phyloP scores from a whole-genome alignment of 371 early-diverging fungal species.

The Lichtheimia ramosa region DNA sequence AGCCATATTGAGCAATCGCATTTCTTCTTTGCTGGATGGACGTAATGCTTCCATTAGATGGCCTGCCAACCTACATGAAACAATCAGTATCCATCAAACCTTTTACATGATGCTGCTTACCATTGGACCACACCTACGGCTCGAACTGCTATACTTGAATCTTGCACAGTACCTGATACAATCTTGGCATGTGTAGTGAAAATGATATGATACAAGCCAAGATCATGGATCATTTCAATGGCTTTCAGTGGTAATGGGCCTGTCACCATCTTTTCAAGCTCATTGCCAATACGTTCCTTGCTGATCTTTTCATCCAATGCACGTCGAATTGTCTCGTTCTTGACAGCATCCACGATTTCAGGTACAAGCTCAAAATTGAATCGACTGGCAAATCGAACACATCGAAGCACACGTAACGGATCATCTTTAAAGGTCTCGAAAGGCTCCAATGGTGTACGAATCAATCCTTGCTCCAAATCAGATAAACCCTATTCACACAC shows the following conservation, averaged over 20 bases:
- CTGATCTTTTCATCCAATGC: conserved; percentile 89
- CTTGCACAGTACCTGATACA: conserved; percentile 28
- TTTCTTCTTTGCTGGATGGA: conserved; percentile 5
- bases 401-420: conserved; percentile 96
- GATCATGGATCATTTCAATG: conserved; percentile 44
- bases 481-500: conserved; percentile 55
- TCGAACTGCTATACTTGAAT: conserved; percentile 32
- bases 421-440: conserved; percentile 96
- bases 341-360: conserved; percentile 68
- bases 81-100: background rate
- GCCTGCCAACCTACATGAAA: background rate
- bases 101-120: conserved; percentile 13
- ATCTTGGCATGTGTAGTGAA: conserved; percentile 52
- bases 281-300: conserved; percentile 93
- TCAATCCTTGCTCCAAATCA: conserved; percentile 70
- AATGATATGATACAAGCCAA: conserved; percentile 57
- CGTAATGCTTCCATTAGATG: conserved; percentile 2
- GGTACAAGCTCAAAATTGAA: conserved; percentile 82
- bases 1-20: conserved; percentile 30
- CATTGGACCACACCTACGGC: conserved; percentile 52
- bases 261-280: conserved; percentile 94
- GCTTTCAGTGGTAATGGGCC: conserved; percentile 60
- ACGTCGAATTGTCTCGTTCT: conserved; percentile 56
- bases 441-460: conserved; percentile 95
- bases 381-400: conserved; percentile 94